Percentiles rank a stretch among this genome's conserved stretches.
phyloP scores from a whole-genome alignment of 495 filamentous ascomycete genomes.

The Bacidia rubella region DNA sequence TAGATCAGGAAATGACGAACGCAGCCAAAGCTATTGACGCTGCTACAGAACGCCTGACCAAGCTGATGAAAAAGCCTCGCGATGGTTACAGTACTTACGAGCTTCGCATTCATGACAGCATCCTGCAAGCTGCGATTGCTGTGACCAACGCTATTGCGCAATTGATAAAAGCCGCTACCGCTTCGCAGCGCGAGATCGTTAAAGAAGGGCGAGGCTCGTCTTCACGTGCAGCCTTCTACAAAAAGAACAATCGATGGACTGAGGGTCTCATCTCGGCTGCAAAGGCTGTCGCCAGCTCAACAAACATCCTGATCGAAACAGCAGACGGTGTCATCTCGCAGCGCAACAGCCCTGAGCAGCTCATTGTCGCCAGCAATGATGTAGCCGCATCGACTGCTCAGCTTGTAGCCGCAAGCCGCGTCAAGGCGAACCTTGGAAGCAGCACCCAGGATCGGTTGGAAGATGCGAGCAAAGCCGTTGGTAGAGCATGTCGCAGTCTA shows the following conservation, averaged over 20 bases:
- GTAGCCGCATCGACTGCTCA: constrained; percentile 93
- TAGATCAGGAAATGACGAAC: constrained; percentile 81
- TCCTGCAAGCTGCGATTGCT: constrained; percentile 85
- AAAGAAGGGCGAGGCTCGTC: constrained; percentile 79
- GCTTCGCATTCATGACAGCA: constrained; percentile 83
- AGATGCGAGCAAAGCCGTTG: constrained; percentile 83
- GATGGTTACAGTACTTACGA: constrained; percentile 96
- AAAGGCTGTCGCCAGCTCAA: constrained; percentile 83
- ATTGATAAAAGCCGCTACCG: constrained; percentile 90
- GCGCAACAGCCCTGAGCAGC: constrained; percentile 86
- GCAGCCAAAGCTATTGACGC: constrained; percentile 94
- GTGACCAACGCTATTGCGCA: constrained; percentile 94
- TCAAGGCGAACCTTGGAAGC: constrained; percentile 96
- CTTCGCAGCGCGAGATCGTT: constrained; percentile 94
- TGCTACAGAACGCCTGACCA: constrained; percentile 73
- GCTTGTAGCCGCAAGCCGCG: constrained; percentile 84
- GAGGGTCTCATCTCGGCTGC: constrained; percentile 94
- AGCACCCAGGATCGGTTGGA: constrained; percentile 88
- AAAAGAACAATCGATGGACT: constrained; percentile 97
- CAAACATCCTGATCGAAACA: constrained; percentile 92
- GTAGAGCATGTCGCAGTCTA: constrained; percentile 69
- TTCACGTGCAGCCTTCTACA: constrained; percentile 93
- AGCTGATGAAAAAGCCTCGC: constrained; percentile 83
- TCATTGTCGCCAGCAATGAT: constrained; percentile 94
- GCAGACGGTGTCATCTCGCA: constrained; percentile 88